Percentiles rank a stretch among this genome's conserved stretches.
Conservation (phyloP, 805 yeast species). For the Jamesozyma spencerorum region DNA sequence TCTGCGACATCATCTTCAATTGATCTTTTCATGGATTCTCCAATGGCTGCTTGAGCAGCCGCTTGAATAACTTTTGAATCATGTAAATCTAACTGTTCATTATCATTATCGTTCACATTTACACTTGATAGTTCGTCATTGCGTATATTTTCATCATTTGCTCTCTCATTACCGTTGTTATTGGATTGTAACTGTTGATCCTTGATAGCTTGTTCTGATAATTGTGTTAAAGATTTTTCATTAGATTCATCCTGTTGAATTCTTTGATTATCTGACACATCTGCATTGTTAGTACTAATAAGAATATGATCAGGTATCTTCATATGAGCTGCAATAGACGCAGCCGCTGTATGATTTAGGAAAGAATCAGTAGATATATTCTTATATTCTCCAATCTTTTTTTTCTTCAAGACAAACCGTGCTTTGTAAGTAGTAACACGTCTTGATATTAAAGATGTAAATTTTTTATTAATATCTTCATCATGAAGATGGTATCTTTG, state of each 20-base stretch:
- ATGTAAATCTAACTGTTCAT: neutral
- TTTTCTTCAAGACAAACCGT: slow-evolving; percentile 27
- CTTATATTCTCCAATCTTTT: slow-evolving; percentile 26
- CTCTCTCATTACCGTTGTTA: neutral
- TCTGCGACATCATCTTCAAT: slow-evolving; percentile 7
- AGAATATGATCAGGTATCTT: neutral
- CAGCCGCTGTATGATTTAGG: neutral
- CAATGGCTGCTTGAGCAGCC: slow-evolving; percentile 24
- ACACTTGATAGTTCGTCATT: neutral
- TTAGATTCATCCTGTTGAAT: too few species aligned
- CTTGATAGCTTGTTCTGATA: too few species aligned
- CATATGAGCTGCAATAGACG: neutral
- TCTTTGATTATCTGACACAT: too few species aligned
- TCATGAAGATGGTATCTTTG: slow-evolving; percentile 25
- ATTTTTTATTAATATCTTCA: slow-evolving; percentile 25
- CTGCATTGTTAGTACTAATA: too few species aligned
- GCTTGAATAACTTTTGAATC: slow-evolving; percentile 18
- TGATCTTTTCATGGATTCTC: slow-evolving; percentile 17
- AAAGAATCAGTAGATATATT: slow-evolving; percentile 5
- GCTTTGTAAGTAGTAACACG: slow-evolving; percentile 31
- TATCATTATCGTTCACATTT: neutral
- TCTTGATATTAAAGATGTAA: slow-evolving; percentile 25
- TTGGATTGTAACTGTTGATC: too few species aligned
- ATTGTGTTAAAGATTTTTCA: too few species aligned
- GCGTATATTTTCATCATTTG: neutral